phyloP scores from a whole-genome alignment of 441 rosid species.

The Euphorbia celastroides region DNA sequence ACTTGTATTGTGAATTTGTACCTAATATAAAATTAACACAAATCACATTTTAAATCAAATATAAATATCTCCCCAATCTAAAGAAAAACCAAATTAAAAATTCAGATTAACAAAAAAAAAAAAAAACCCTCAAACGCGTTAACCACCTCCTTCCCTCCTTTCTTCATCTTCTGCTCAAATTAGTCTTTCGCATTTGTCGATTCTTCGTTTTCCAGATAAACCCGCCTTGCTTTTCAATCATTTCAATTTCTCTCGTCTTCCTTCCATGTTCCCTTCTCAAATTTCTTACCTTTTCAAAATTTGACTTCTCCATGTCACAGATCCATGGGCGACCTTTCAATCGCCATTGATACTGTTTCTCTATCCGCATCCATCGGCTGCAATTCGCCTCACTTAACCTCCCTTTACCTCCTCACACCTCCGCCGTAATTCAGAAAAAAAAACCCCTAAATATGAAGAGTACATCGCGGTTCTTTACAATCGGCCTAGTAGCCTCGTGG shows the following conservation, averaged over 20 bases:
- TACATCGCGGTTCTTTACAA: constrained; percentile 54
- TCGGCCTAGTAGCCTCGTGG: constrained; percentile 77
- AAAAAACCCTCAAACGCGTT: constrained; percentile 16
- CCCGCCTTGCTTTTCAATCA: background rate
- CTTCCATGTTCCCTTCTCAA: background rate
- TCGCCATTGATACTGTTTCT: background rate
- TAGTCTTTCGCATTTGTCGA: background rate
- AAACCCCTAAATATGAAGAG: constrained; percentile 32
- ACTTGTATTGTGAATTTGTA: background rate
- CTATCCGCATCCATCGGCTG: constrained; percentile 2
- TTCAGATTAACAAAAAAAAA: background rate
- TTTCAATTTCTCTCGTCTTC: background rate
- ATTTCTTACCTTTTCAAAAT: background rate
- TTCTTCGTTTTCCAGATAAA: background rate
- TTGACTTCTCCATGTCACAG: constrained; percentile 21
- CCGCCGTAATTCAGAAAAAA: constrained; percentile 8
- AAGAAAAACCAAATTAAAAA: background rate
- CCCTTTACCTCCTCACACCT: constrained; percentile 6
- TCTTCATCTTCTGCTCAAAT: background rate
- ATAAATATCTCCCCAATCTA: background rate
- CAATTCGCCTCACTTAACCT: constrained; percentile 1
- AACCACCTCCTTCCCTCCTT: constrained; percentile 2
- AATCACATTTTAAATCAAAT: background rate
- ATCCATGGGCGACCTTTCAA: constrained; percentile 27
- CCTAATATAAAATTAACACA: background rate